phyloP scores from a whole-genome alignment of 148 eudicot genomes.

The Vaccinium vitisidaea region DNA sequence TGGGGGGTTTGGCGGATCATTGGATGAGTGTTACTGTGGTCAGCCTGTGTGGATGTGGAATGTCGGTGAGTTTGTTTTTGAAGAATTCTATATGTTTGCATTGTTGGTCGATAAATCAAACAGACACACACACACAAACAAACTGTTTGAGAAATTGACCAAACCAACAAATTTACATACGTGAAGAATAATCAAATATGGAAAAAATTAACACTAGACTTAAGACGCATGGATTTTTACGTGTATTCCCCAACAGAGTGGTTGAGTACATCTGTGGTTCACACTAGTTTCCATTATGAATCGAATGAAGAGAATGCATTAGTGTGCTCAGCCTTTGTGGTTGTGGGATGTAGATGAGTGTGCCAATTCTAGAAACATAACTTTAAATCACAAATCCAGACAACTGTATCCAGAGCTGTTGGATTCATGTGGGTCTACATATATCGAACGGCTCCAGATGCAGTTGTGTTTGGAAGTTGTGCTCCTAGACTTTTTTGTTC shows the following conservation, averaged over 20 bases:
- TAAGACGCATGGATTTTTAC: background rate
- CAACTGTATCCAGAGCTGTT: no score
- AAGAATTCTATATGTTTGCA: background rate
- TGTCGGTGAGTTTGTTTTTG: slow-evolving; percentile 52
- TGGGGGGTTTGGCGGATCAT: slow-evolving; percentile 51
- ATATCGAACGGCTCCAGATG: no score
- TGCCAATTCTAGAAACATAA: no score
- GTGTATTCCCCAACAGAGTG: background rate
- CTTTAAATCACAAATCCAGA: no score
- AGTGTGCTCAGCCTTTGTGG: no score
- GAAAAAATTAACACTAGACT: background rate
- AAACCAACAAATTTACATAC: background rate
- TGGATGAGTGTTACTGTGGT: slow-evolving; percentile 74
- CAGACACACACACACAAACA: background rate
- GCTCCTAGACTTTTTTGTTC: no score
- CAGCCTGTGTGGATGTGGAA: slow-evolving; percentile 69
- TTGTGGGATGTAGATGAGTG: no score
- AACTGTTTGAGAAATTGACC: background rate
- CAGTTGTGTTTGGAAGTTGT: no score
- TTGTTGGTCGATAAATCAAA: background rate
- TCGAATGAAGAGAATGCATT: background rate
- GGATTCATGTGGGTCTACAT: no score
- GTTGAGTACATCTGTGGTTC: background rate
- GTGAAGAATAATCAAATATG: background rate
- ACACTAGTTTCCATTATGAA: background rate